Conservation (phyloP, 2,329 filamentous ascomycete species). For the Tolypocladium inflatum region DNA sequence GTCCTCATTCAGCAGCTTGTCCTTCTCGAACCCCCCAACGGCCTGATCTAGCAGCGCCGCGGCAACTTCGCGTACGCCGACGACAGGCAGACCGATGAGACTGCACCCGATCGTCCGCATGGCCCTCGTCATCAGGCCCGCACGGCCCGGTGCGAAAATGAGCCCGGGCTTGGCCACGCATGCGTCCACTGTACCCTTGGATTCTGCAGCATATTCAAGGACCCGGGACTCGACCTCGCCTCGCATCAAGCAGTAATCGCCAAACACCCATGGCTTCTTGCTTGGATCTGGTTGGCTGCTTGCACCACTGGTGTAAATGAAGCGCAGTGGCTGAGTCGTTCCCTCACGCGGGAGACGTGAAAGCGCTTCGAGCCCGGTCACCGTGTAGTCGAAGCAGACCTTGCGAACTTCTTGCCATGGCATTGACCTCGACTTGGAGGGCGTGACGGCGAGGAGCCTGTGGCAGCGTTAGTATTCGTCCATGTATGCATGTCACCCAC, state of each 20-base stretch:
- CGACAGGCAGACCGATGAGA: slow-evolving; percentile 19
- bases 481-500: not conserved
- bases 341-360: slow-evolving; percentile 12
- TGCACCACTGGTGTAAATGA: slow-evolving; percentile 39
- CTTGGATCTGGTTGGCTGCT: slow-evolving; percentile 32
- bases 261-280: slow-evolving; percentile 27
- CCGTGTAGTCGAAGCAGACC: slow-evolving; percentile 27
- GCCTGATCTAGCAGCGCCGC: slow-evolving; percentile 34
- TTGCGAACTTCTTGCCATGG: slow-evolving; percentile 25
- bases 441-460: slow-evolving; percentile 33
- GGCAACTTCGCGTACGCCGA: slow-evolving; percentile 26
- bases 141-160: slow-evolving; percentile 15
- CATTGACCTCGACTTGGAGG: slow-evolving; percentile 17
- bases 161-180: slow-evolving; percentile 32
- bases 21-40: slow-evolving; percentile 34
- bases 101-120: not conserved
- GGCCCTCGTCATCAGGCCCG: not conserved
- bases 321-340: slow-evolving; percentile 27
- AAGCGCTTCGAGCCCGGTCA: slow-evolving; percentile 24
- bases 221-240: slow-evolving; percentile 36
- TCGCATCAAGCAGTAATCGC: slow-evolving; percentile 35
- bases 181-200: slow-evolving; percentile 26
- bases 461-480: not conserved
- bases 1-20: slow-evolving; percentile 32
- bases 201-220: slow-evolving; percentile 28